Evolutionary conservation across 164 flowering plant species (phyloP).

Genomic region (Saururus chinensis): DNA sequence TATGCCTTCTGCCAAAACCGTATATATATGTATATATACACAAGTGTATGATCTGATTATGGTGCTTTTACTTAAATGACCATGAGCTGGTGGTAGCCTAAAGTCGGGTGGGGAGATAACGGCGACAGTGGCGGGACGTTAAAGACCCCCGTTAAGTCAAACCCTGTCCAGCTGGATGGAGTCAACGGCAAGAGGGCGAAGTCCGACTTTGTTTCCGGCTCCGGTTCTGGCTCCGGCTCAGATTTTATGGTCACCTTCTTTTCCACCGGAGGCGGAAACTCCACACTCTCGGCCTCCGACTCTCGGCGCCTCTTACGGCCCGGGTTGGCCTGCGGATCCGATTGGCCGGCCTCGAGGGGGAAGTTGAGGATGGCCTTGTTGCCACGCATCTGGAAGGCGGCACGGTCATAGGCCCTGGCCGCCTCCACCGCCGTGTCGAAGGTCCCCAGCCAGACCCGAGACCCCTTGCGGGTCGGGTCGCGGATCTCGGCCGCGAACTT

Average conservation of each 20-base stretch:
- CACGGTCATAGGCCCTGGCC: conserved; percentile 36
- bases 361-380: conserved; percentile 40
- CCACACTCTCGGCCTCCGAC: conserved; percentile 7
- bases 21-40: background rate
- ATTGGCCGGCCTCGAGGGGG: conserved; percentile 27
- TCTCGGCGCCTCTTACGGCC: conserved; percentile 12
- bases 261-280: background rate
- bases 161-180: conserved; percentile 25
- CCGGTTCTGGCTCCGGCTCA: conserved; percentile 2
- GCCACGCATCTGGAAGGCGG: conserved; percentile 35
- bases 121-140: conserved; percentile 29
- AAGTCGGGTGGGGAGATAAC: conserved; percentile 18
- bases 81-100: conserved; percentile 16
- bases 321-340: background rate
- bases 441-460: conserved; percentile 40
- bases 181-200: conserved; percentile 17
- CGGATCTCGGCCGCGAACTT: conserved; percentile 43
- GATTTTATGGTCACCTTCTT: background rate
- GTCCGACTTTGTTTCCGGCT: conserved; percentile 6
- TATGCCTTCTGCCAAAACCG: background rate
- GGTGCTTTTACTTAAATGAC: conserved; percentile 7
- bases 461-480: conserved; percentile 24
- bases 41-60: background rate
- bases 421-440: conserved; percentile 38
- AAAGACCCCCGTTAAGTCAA: conserved; percentile 24